Conservation (phyloP, 2,329 filamentous ascomycete genomes). For the Sporothrix dimorphospora region DNA sequence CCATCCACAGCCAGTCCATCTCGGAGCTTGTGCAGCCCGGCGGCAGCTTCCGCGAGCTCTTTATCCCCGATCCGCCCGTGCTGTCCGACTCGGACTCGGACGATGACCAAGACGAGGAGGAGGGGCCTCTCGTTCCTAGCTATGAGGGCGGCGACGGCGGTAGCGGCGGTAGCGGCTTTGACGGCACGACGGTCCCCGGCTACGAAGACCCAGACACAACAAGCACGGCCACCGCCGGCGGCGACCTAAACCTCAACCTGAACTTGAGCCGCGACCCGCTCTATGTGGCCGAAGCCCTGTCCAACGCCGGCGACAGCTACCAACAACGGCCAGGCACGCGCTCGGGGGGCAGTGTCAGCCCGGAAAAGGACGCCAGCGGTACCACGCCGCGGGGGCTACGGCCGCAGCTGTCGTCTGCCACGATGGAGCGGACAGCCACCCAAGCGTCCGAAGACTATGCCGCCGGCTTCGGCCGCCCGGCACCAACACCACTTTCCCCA, state of each 20-base stretch:
- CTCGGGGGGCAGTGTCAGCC: conserved; percentile 25
- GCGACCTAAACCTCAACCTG: conserved; percentile 22
- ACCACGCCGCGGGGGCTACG: background rate
- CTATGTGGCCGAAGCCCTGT: conserved; percentile 17
- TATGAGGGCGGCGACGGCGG: background rate
- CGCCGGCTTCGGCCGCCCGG: conserved; percentile 16
- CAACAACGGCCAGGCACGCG: background rate
- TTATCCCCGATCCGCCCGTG: conserved; percentile 81
- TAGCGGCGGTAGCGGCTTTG: background rate
- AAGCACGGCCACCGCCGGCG: conserved; percentile 1
- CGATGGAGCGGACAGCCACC: conserved; percentile 13
- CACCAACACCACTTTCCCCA: background rate
- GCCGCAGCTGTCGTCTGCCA: background rate
- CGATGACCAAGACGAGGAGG: conserved; percentile 46
- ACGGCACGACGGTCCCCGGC: background rate
- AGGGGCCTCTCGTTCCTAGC: background rate
- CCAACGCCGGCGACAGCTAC: conserved; percentile 18
- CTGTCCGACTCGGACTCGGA: conserved; percentile 74
- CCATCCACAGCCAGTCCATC: conserved; percentile 93
- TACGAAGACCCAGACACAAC: background rate
- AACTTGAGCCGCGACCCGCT: conserved; percentile 18
- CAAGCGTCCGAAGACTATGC: conserved; percentile 20
- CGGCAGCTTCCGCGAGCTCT: conserved; percentile 81
- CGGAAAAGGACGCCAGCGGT: conserved; percentile 16
- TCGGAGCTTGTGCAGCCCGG: conserved; percentile 89